A percentile compares a stretch with the other conserved stretches of the same genome.
phyloP scores from a whole-genome alignment of 768 basidiomycete genomes.

The Gymnopilus dilepis region DNA sequence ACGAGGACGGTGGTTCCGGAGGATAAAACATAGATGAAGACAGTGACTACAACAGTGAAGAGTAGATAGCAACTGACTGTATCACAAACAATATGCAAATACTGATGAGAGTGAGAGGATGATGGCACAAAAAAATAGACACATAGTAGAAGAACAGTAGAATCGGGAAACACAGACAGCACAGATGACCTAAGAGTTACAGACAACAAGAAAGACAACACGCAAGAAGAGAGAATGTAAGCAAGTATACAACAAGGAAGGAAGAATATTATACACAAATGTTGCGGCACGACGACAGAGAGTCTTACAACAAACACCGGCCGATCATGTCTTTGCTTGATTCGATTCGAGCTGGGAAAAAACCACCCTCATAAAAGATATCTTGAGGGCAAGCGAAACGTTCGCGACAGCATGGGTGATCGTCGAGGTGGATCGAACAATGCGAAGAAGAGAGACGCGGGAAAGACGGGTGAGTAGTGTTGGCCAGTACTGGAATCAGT shows the following conservation, averaged over 20 bases:
- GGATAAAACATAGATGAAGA: too few species aligned
- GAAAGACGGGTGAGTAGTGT: neutral
- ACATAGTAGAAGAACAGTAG: constrained; percentile 9
- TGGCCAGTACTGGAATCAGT: constrained; percentile 28
- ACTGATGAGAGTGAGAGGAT: neutral
- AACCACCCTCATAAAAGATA: neutral
- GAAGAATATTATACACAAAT: neutral
- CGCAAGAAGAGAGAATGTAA: constrained; percentile 4
- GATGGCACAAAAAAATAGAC: constrained; percentile 6
- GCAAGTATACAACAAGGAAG: constrained; percentile 12
- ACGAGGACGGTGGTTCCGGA: too few species aligned
- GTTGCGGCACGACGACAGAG: neutral
- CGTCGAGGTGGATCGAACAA: neutral
- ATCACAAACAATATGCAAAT: constrained; percentile 6
- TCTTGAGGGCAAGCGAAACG: neutral
- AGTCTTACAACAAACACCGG: neutral
- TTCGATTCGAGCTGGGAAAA: neutral
- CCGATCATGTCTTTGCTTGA: neutral
- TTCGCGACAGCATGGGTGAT: neutral
- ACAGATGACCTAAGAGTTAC: constrained; percentile 3
- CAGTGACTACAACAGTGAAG: too few species aligned
- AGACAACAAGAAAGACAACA: neutral
- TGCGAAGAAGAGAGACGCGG: neutral
- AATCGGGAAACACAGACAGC: constrained; percentile 9
- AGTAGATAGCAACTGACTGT: neutral